Evolutionary conservation across 2,329 filamentous ascomycete species (phyloP).

Genomic region (Epichloe gansuensis): DNA sequence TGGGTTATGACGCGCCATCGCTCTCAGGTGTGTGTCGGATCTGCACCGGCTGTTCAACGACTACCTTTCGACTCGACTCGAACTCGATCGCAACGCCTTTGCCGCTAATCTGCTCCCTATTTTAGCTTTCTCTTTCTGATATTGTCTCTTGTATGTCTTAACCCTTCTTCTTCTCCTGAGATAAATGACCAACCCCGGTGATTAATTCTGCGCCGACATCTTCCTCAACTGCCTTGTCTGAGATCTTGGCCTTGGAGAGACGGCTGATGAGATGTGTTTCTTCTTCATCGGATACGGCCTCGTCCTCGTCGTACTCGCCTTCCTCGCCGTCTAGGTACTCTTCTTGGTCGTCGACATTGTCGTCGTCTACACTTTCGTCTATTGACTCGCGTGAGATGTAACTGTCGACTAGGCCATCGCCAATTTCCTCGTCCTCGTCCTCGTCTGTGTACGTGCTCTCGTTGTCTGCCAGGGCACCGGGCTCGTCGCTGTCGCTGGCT

Average conservation of each 20-base stretch:
- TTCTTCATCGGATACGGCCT: slow-evolving; percentile 11
- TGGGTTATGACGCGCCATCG: neutral
- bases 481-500: slow-evolving; percentile 57
- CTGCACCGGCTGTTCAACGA: slow-evolving; percentile 15
- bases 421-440: slow-evolving; percentile 27
- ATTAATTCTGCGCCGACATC: slow-evolving; percentile 45
- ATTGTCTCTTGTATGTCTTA: slow-evolving; percentile 23
- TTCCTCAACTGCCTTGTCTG: slow-evolving; percentile 18
- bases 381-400: slow-evolving; percentile 41
- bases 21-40: slow-evolving; percentile 10
- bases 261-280: slow-evolving; percentile 7
- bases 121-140: slow-evolving; percentile 21
- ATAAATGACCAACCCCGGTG: slow-evolving; percentile 43
- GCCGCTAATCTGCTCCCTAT: slow-evolving; percentile 7
- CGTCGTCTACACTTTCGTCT: slow-evolving; percentile 24
- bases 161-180: slow-evolving; percentile 10
- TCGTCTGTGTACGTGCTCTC: slow-evolving; percentile 31
- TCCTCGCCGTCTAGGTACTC: slow-evolving; percentile 26
- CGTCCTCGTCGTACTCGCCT: slow-evolving; percentile 29
- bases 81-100: slow-evolving; percentile 3
- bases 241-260: slow-evolving; percentile 6
- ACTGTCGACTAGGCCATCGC: slow-evolving; percentile 37
- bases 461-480: slow-evolving; percentile 35
- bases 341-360: slow-evolving; percentile 28
- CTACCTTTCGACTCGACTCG: slow-evolving; percentile 1